A percentile compares a stretch with the other conserved stretches of the same genome.
Conservation (phyloP, 2,329 filamentous ascomycete species). For the Coniochaeta sp. region DNA sequence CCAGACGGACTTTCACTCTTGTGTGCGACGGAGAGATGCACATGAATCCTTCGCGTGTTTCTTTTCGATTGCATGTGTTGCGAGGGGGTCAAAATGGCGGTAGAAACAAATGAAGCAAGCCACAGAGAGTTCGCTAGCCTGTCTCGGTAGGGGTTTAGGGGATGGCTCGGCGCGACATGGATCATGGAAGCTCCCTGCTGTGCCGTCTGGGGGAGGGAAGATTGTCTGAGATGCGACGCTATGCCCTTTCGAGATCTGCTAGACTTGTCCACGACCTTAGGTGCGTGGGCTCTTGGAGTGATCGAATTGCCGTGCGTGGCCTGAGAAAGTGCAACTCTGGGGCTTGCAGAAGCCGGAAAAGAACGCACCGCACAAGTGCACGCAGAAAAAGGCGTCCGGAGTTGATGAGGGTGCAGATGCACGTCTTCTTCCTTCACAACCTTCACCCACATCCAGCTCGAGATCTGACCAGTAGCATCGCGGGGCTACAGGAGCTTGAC, state of each 20-base stretch:
- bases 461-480: conserved; percentile 24
- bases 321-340: background rate
- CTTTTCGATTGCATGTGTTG: background rate
- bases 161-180: background rate
- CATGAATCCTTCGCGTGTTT: background rate
- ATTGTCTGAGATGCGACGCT: background rate
- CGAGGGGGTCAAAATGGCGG: background rate
- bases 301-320: no score
- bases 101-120: background rate
- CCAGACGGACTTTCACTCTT: background rate
- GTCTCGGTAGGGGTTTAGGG: background rate
- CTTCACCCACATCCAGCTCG: conserved; percentile 7
- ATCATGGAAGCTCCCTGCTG: background rate
- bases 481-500: conserved; percentile 40
- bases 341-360: conserved; percentile 6
- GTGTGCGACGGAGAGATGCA: background rate
- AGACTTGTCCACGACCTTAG: background rate
- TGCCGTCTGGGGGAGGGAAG: background rate
- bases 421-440: conserved; percentile 21
- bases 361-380: conserved; percentile 4
- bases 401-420: conserved; percentile 27
- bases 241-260: background rate
- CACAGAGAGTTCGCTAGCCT: background rate
- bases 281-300: background rate
- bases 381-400: conserved; percentile 8